Evolutionary conservation across 805 yeast genomes (phyloP).

Genomic region (Starmerella floris): DNA sequence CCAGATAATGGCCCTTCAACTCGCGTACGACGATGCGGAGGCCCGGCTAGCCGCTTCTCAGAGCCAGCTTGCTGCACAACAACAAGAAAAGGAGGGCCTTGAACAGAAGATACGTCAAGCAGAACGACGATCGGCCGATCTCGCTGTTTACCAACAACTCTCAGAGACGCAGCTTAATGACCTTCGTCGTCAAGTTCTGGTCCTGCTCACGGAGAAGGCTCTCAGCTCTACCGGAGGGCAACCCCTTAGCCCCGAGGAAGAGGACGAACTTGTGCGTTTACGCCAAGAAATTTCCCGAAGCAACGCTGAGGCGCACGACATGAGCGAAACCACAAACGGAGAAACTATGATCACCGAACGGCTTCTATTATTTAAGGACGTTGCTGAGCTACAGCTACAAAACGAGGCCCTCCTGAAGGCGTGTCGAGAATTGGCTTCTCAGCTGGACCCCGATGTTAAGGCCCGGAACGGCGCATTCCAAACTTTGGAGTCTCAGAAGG

Average conservation of each 20-base stretch:
- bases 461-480: neutral
- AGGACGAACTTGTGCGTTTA: conserved; percentile 46
- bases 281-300: conserved; percentile 27
- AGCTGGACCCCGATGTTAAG: conserved; percentile 21
- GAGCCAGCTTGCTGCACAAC: conserved; percentile 36
- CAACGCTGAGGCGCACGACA: conserved; percentile 38
- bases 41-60: conserved; percentile 50
- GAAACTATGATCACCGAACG: conserved; percentile 48
- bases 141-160: conserved; percentile 35
- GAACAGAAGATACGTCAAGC: conserved; percentile 26
- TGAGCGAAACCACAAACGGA: conserved; percentile 35
- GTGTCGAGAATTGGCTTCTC: conserved; percentile 57
- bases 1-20: conserved; percentile 30
- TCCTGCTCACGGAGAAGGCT: conserved; percentile 45
- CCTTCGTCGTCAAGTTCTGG: conserved; percentile 70
- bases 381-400: conserved; percentile 55
- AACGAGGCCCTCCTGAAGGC: conserved; percentile 60
- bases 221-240: conserved; percentile 43
- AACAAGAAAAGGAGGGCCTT: conserved; percentile 30
- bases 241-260: conserved; percentile 54
- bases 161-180: conserved; percentile 52
- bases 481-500: neutral
- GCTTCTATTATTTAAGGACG: conserved; percentile 53
- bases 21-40: conserved; percentile 23
- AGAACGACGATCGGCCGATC: conserved; percentile 31